Percentiles rank a stretch among this genome's conserved stretches.
phyloP scores from a whole-genome alignment of 352 stramenopile species.

The Phytophthora hibernalis region DNA sequence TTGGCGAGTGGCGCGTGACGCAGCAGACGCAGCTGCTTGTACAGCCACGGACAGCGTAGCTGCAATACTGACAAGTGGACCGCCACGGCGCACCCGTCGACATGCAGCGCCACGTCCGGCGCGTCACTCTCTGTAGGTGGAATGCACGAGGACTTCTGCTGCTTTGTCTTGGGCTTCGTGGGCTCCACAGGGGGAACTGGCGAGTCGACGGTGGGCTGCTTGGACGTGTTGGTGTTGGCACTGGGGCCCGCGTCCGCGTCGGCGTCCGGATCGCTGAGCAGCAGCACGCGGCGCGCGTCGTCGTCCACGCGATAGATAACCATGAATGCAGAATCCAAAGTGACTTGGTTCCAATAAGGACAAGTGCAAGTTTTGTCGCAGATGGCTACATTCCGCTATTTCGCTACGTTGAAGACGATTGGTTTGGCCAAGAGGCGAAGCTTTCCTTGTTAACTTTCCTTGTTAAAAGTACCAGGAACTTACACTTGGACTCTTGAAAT shows the following conservation, averaged over 20 bases:
- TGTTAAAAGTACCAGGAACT: too few species aligned
- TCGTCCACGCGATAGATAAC: conserved; percentile 32
- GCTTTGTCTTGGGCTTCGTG: too few species aligned
- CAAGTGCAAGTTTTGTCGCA: conserved; percentile 11
- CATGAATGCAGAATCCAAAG: conserved; percentile 1
- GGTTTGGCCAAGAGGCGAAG: too few species aligned
- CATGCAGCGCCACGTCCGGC: conserved; percentile 58
- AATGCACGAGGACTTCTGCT: conserved; percentile 14
- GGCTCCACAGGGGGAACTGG: too few species aligned
- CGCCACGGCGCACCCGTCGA: conserved; percentile 56
- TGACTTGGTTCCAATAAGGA: conserved; percentile 5
- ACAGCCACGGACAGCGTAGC: conserved; percentile 44
- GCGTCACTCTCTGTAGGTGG: conserved; percentile 16
- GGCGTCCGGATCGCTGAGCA: conserved; percentile 13
- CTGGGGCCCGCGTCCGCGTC: background rate
- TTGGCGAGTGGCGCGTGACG: conserved; percentile 6
- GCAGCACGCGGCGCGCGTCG: conserved; percentile 22
- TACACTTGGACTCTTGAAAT: too few species aligned
- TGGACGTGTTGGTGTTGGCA: background rate
- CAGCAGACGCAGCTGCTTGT: conserved; percentile 42
- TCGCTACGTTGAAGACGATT: background rate
- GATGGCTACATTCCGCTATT: background rate
- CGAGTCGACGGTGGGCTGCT: too few species aligned
- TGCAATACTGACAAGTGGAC: conserved; percentile 48
- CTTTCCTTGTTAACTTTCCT: too few species aligned